These are phyloP conservation scores for Verticillium longisporum DNA, from an alignment of 2,329 filamentous ascomycete species.

Conservation along the genomic window DNA sequence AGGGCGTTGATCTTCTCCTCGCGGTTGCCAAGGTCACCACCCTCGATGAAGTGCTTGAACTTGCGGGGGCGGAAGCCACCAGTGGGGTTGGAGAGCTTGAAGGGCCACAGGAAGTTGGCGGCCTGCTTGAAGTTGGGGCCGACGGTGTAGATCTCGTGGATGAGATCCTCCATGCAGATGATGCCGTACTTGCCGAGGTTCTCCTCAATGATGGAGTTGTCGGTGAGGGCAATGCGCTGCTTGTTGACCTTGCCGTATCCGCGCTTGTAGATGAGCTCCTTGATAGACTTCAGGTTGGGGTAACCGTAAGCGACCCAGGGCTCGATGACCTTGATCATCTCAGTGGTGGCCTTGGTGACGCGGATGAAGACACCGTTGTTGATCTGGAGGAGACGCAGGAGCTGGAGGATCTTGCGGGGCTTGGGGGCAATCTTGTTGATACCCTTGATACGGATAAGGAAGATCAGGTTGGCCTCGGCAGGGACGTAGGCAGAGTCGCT, in stretches of 20 bases:
- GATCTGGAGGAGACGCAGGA: slow-evolving; percentile 99
- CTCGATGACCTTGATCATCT: slow-evolving; percentile 98
- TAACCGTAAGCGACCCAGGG: slow-evolving; percentile 99
- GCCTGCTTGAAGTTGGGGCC: slow-evolving; percentile 99
- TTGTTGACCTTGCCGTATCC: slow-evolving; percentile 99
- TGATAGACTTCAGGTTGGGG: slow-evolving; percentile 98
- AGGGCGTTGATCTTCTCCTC: slow-evolving; percentile 97
- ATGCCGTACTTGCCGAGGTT: slow-evolving; percentile 97
- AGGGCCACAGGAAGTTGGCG: slow-evolving; percentile 99
- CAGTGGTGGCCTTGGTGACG: slow-evolving; percentile 93
- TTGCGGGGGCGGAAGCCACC: slow-evolving; percentile 95
- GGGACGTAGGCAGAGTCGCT: slow-evolving; percentile 91
- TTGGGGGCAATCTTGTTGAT: slow-evolving; percentile 99
- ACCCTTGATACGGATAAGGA: slow-evolving; percentile 99
- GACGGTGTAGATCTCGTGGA: slow-evolving; percentile 98
- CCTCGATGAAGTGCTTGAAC: slow-evolving; percentile 99
- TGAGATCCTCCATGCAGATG: slow-evolving; percentile 97
- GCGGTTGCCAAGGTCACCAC: slow-evolving; percentile 96
- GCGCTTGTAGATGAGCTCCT: slow-evolving; percentile 99
- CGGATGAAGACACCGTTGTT: slow-evolving; percentile 99
- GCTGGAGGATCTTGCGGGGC: slow-evolving; percentile 99
- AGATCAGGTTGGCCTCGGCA: slow-evolving; percentile 93
- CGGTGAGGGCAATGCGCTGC: slow-evolving; percentile 92
- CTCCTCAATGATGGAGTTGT: slow-evolving; percentile 97
- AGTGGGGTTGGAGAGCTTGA: slow-evolving; percentile 98